Evolutionary conservation across 352 stramenopile species (phyloP).

Genomic region (Globisporangium splendens): DNA sequence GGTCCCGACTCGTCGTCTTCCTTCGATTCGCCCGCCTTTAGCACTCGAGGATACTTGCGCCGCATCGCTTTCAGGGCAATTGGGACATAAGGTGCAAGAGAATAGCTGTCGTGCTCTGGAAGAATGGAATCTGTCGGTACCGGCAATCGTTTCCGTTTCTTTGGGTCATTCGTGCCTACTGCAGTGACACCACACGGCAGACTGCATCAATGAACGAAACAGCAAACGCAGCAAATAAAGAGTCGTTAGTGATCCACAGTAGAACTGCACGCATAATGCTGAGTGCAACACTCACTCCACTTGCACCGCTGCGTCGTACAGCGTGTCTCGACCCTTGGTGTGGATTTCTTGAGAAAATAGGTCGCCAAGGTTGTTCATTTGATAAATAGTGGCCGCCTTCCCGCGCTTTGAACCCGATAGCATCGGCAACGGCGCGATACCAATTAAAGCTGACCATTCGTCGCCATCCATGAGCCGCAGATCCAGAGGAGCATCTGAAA

Average conservation of each 20-base stretch:
- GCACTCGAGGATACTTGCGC: constrained; percentile 45
- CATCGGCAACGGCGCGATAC: constrained; percentile 35
- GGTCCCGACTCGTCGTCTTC: constrained; percentile 2
- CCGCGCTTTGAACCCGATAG: constrained; percentile 12
- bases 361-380: constrained; percentile 66
- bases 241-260: constrained; percentile 20
- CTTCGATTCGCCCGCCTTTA: constrained; percentile 6
- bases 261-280: constrained; percentile 4
- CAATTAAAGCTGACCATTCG: constrained; percentile 52
- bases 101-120: constrained; percentile 43
- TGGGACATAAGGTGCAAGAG: constrained; percentile 35
- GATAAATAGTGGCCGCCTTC: constrained; percentile 40
- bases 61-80: constrained; percentile 46
- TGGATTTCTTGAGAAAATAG: constrained; percentile 57
- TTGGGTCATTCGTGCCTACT: constrained; percentile 13
- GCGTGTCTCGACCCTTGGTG: constrained; percentile 22
- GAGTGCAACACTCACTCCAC: constrained; percentile 35
- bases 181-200: constrained; percentile 48
- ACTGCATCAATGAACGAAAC: constrained; percentile 26
- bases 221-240: background rate
- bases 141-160: constrained; percentile 32
- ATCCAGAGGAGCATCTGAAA: constrained; percentile 54
- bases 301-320: constrained; percentile 49
- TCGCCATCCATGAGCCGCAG: constrained; percentile 54
- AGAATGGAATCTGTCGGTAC: constrained; percentile 57